These are phyloP conservation scores for Didymella sp. DNA, from an alignment of 2,329 filamentous ascomycete species.

Conservation along the genomic window DNA sequence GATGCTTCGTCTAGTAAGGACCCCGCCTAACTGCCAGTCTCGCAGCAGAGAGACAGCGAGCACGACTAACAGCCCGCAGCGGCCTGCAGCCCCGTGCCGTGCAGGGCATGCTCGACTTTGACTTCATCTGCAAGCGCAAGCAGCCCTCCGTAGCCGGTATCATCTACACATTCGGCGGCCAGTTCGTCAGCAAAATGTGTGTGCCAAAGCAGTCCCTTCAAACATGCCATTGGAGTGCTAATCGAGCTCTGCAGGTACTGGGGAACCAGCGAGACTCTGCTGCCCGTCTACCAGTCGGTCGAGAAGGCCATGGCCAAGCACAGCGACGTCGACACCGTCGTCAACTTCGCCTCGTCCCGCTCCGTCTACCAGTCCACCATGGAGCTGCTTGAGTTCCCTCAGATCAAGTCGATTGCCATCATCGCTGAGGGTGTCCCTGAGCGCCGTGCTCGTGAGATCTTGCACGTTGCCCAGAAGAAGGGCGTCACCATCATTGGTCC, in stretches of 20 bases:
- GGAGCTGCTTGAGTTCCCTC: conserved; percentile 96
- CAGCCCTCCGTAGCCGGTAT: conserved; percentile 97
- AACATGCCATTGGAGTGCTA: conserved; percentile 22
- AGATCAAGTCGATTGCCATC: conserved; percentile 98
- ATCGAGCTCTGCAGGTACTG: conserved; percentile 71
- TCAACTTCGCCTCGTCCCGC: conserved; percentile 99
- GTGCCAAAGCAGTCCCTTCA: conserved; percentile 38
- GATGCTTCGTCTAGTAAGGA: conserved; percentile 96
- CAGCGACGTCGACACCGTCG: conserved; percentile 93
- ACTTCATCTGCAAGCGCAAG: conserved; percentile 99
- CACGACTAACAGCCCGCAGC: conserved; percentile 53
- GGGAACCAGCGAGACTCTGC: conserved; percentile 98
- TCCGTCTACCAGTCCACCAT: conserved; percentile 98
- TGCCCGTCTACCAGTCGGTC: conserved; percentile 96
- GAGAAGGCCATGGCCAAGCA: conserved; percentile 95
- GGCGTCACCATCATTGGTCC: conserved; percentile 98
- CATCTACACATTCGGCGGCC: conserved; percentile 99
- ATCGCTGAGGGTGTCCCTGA: conserved; percentile 99
- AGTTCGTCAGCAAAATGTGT: conserved; percentile 99
- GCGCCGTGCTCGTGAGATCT: conserved; percentile 96
- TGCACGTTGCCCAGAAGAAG: conserved; percentile 97
- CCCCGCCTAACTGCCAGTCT: conserved; percentile 3
- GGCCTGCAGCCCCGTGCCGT: conserved; percentile 88
- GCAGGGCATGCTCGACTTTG: conserved; percentile 84
- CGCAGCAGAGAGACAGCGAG: not conserved